phyloP scores from a whole-genome alignment of 306 rosid species.

The Inga laurina region DNA sequence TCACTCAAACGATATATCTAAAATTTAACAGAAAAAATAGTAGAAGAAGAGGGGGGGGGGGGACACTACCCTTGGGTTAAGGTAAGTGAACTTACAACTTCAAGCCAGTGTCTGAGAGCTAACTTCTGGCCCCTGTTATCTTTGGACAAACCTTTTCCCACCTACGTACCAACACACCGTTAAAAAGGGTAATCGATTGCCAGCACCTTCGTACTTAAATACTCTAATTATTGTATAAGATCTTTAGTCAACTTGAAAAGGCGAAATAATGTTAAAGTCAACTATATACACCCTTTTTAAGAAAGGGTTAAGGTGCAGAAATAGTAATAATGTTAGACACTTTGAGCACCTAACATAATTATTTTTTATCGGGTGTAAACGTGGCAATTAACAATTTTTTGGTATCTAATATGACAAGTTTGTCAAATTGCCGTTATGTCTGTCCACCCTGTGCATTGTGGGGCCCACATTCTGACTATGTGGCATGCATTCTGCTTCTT shows the following conservation, averaged over 20 bases:
- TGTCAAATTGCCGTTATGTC: too few relatives aligned
- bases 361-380: too few relatives aligned
- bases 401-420: too few relatives aligned
- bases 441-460: too few relatives aligned
- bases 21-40: neutral
- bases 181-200: neutral
- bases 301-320: neutral
- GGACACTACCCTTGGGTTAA: neutral
- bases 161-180: conserved; percentile 44
- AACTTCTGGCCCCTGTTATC: conserved; percentile 77
- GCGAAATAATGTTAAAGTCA: conserved; percentile 4
- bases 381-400: too few relatives aligned
- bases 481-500: too few relatives aligned
- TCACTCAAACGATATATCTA: neutral
- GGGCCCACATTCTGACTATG: too few relatives aligned
- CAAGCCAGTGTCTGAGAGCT: conserved; percentile 87
- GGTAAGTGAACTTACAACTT: conserved; percentile 68
- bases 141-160: conserved; percentile 89
- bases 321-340: too few relatives aligned
- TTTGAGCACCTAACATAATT: too few relatives aligned
- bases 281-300: neutral
- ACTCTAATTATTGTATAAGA: neutral
- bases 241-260: conserved; percentile 38
- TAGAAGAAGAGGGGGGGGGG: neutral
- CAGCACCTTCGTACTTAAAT: neutral